These are phyloP conservation scores for Pisolithus microcarpus DNA, from an alignment of 768 basidiomycete species.

Conservation along the genomic window DNA sequence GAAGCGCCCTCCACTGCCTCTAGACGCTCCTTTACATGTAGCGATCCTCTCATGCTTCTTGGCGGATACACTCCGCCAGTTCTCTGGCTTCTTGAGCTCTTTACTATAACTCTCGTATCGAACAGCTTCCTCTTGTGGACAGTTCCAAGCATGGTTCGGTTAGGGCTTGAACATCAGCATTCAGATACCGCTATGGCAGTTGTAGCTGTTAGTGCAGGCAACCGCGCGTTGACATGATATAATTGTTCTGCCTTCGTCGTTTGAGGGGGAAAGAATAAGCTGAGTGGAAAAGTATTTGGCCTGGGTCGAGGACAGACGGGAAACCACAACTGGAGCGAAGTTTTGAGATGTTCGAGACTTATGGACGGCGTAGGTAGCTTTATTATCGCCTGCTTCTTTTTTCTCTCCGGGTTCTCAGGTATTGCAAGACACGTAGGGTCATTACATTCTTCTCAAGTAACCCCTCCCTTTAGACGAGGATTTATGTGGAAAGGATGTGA, in stretches of 20 bases:
- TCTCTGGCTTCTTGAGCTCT: neutral
- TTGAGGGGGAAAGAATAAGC: too few relatives aligned
- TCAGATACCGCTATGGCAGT: neutral
- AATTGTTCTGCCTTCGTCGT: neutral
- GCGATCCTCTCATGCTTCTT: slow-evolving; percentile 5
- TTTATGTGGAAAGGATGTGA: too few relatives aligned
- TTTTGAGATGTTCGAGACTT: too few relatives aligned
- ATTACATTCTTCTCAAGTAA: too few relatives aligned
- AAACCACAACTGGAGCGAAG: neutral
- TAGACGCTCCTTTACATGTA: slow-evolving; percentile 1
- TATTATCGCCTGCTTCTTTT: neutral
- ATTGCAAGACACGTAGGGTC: too few relatives aligned
- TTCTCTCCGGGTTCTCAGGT: too few relatives aligned
- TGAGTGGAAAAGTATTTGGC: too few relatives aligned
- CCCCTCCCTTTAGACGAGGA: too few relatives aligned
- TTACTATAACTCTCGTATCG: neutral
- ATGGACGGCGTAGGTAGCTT: neutral
- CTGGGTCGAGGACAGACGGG: too few relatives aligned
- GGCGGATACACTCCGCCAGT: neutral
- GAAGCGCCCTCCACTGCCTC: slow-evolving; percentile 5
- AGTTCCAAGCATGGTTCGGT: slow-evolving; percentile 8
- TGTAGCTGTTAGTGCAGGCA: neutral
- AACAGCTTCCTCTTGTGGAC: slow-evolving; percentile 2
- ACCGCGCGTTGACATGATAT: neutral
- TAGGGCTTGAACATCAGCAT: neutral